A percentile compares a stretch with the other conserved stretches of the same genome.
Conservation (phyloP, 192 early-diverging fungal genomes). For the Coemansia sp. region DNA sequence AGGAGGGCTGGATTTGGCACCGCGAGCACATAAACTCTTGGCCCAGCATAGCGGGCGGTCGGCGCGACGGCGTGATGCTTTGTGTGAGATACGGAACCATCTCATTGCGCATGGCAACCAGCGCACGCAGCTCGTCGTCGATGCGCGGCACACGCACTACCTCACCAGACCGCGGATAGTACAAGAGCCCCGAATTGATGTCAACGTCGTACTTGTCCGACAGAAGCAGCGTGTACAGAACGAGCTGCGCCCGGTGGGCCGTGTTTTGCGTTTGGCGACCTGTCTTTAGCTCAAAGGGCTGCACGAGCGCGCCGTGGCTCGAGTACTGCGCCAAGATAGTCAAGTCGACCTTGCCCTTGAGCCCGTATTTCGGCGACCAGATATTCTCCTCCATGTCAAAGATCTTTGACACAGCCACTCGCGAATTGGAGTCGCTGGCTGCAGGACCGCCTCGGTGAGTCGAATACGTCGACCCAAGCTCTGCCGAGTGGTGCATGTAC, state of each 20-base stretch:
- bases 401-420: conserved; percentile 63
- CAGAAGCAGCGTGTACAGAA: conserved; percentile 82
- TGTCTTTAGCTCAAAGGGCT: conserved; percentile 90
- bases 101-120: conserved; percentile 75
- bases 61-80: background rate
- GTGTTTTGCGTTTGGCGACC: conserved; percentile 61
- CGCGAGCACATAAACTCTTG: conserved; percentile 61
- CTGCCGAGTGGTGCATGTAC: conserved; percentile 38
- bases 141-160: conserved; percentile 60
- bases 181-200: conserved; percentile 67
- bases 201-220: conserved; percentile 78
- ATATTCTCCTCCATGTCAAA: conserved; percentile 89
- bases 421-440: background rate
- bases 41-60: conserved; percentile 71
- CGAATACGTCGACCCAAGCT: conserved; percentile 17
- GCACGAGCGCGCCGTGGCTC: conserved; percentile 43
- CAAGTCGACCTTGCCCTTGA: conserved; percentile 91
- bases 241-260: conserved; percentile 78
- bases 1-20: conserved; percentile 66
- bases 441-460: conserved; percentile 9
- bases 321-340: conserved; percentile 46
- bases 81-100: conserved; percentile 60
- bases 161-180: conserved; percentile 73
- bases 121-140: conserved; percentile 64
- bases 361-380: conserved; percentile 88